Conservation (phyloP, 2,329 filamentous ascomycete genomes). For the Hirsutella thompsonii region DNA sequence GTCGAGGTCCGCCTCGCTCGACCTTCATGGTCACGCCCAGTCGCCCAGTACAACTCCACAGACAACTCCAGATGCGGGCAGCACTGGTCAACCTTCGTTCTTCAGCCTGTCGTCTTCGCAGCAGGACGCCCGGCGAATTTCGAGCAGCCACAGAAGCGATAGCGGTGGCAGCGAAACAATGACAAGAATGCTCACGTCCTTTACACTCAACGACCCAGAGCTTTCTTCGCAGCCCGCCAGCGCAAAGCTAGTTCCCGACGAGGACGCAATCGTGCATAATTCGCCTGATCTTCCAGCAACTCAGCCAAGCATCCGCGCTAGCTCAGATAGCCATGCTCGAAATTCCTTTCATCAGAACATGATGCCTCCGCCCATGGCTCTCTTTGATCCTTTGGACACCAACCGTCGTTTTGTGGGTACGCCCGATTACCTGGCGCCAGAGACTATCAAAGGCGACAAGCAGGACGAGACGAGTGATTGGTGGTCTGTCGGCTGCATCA, state of each 20-base stretch:
- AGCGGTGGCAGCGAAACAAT: slow-evolving; percentile 83
- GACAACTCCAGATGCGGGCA: slow-evolving; percentile 60
- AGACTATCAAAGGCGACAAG: slow-evolving; percentile 88
- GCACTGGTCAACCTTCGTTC: slow-evolving; percentile 77
- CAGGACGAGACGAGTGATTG: slow-evolving; percentile 98
- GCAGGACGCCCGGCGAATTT: slow-evolving; percentile 55
- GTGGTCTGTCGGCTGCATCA: slow-evolving; percentile 98
- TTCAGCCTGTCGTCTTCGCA: slow-evolving; percentile 57
- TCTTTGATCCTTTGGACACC: slow-evolving; percentile 91
- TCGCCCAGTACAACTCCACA: slow-evolving; percentile 79
- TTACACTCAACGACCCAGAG: slow-evolving; percentile 56
- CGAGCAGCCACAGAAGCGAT: slow-evolving; percentile 70
- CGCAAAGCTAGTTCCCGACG: slow-evolving; percentile 53
- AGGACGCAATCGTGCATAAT: slow-evolving; percentile 58
- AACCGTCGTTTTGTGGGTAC: slow-evolving; percentile 92
- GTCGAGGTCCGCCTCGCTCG: slow-evolving; percentile 86
- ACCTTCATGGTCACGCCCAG: slow-evolving; percentile 57
- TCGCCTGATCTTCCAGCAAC: slow-evolving; percentile 62
- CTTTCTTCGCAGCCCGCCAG: slow-evolving; percentile 28
- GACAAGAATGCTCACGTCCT: slow-evolving; percentile 67
- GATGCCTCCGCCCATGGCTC: slow-evolving; percentile 83
- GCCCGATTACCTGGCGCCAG: slow-evolving; percentile 90
- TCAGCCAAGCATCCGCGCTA: slow-evolving; percentile 13
- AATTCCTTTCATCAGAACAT: slow-evolving; percentile 40
- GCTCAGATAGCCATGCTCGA: slow-evolving; percentile 20